Evolutionary conservation across 805 yeast genomes (phyloP).

Genomic region (Candida taoyuanica): DNA sequence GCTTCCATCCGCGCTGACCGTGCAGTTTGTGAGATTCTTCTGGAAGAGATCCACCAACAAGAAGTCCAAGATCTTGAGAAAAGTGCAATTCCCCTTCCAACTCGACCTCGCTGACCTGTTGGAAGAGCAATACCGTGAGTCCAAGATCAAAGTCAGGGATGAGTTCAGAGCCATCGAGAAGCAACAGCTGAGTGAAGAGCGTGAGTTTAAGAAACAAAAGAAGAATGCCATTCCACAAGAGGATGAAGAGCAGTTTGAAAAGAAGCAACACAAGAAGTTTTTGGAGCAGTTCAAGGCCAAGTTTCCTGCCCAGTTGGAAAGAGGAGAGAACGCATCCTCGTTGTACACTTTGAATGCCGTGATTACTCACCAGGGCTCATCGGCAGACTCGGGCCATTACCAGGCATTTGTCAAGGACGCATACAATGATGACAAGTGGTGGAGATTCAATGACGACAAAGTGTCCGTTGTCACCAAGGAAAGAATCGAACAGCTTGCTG

Average conservation of each 20-base stretch:
- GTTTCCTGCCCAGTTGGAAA: constrained; percentile 42
- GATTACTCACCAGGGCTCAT: constrained; percentile 90
- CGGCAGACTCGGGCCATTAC: constrained; percentile 97
- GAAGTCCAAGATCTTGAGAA: constrained; percentile 90
- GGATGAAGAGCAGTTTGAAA: constrained; percentile 46
- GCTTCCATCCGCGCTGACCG: constrained; percentile 82
- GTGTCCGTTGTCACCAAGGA: constrained; percentile 75
- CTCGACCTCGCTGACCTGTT: constrained; percentile 83
- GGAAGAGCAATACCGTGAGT: constrained; percentile 66
- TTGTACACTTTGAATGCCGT: constrained; percentile 80
- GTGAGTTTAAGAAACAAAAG: constrained; percentile 63
- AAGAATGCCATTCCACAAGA: constrained; percentile 37
- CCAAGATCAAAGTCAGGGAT: constrained; percentile 71
- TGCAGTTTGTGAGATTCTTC: constrained; percentile 90
- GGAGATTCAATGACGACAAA: constrained; percentile 91
- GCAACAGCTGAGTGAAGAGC: constrained; percentile 62
- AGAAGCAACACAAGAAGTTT: constrained; percentile 50
- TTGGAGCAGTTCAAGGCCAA: constrained; percentile 38
- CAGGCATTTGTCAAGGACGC: constrained; percentile 82
- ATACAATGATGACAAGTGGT: constrained; percentile 78
- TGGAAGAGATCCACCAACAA: constrained; percentile 92
- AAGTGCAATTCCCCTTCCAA: constrained; percentile 92
- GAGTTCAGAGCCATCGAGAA: constrained; percentile 71
- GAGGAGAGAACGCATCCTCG: constrained; percentile 80
- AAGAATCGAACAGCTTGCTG: constrained; percentile 79